These are phyloP conservation scores for Gilbertella persicaria DNA, from an alignment of 371 early-diverging fungal species.

Conservation along the genomic window DNA sequence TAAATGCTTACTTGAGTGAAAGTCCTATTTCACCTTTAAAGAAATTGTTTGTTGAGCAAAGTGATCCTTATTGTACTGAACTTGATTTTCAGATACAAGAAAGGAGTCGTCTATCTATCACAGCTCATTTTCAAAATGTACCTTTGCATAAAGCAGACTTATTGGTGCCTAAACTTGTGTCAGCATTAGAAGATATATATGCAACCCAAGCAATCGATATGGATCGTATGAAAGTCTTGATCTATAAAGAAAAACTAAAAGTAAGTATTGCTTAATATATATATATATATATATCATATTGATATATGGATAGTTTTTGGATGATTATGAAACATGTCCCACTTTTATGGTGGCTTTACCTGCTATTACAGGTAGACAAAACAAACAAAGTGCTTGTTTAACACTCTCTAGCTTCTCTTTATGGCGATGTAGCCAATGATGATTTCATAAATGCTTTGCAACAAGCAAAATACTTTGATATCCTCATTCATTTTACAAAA, in stretches of 20 bases:
- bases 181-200: slow-evolving; percentile 34
- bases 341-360: slow-evolving; percentile 25
- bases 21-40: slow-evolving; percentile 55
- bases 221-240: slow-evolving; percentile 51
- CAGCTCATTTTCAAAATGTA: slow-evolving; percentile 43
- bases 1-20: slow-evolving; percentile 51
- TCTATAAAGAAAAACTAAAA: slow-evolving; percentile 52
- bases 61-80: slow-evolving; percentile 49
- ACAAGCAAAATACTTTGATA: slow-evolving; percentile 45
- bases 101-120: slow-evolving; percentile 31
- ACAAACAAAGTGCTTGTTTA: not conserved
- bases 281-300: slow-evolving; percentile 10
- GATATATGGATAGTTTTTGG: slow-evolving; percentile 8
- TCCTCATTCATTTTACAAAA: slow-evolving; percentile 38
- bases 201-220: slow-evolving; percentile 51
- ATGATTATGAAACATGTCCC: slow-evolving; percentile 30
- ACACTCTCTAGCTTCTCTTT: slow-evolving; percentile 27
- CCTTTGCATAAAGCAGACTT: slow-evolving; percentile 47
- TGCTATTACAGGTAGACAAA: slow-evolving; percentile 17
- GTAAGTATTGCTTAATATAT: slow-evolving; percentile 5
- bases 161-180: slow-evolving; percentile 37
- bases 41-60: slow-evolving; percentile 55
- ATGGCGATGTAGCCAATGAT: slow-evolving; percentile 51
- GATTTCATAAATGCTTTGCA: slow-evolving; percentile 45
- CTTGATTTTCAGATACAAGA: slow-evolving; percentile 21